Evolutionary conservation across 331 rosid genomes (phyloP), one percentile per base, ranked within the genome.

Genomic region (Malus hybrid): DNA sequence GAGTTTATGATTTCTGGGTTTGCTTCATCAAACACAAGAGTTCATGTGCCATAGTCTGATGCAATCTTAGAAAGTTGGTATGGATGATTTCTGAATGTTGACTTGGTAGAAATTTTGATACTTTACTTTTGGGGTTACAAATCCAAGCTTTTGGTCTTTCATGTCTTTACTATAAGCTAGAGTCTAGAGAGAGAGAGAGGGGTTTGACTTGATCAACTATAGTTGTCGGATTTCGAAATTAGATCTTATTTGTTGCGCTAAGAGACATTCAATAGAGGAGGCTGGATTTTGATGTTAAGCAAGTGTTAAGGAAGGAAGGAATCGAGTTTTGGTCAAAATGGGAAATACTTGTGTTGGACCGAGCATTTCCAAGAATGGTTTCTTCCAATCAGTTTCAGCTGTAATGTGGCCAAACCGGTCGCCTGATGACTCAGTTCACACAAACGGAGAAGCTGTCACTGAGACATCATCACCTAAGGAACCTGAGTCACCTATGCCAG

Each of bases 341-440:
- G 99, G 99, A 73, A 95, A 95, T 57, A 89, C 90, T 34, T 92
- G 99, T 86, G 93, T 90, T 70, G 99, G 99, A 70, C 99, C 99
- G 10, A 90, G 79, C 86, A 85, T 95, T 74, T 70, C 93, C 20
- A 95, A 85, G 82, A 87, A 90, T 81, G 93, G 97, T 34, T 84
- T 95, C 76, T 73, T 95, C 70, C 97, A 95, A 82, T 92, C 99
- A 1, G 89, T 95, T 76, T 95, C 99, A 6, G 96, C 96, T 0
- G 99, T 90, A 67, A 87, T 95, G 87, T 95, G 99, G 99, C 82
- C 93, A 56, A 78, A 92, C 48, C 84, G 85, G 24, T 36, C 78
- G 0, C 91, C 94, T 0, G 92, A 88, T 19, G 96, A 75, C 59
- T 87, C 96, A 5, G 86, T 82, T 80, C 84, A 67, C 61, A 74